Evolutionary conservation across 2,329 filamentous ascomycete species (phyloP), one percentile per base, ranked within the genome.

Genomic region (Penicillium fuscoglaucum): DNA sequence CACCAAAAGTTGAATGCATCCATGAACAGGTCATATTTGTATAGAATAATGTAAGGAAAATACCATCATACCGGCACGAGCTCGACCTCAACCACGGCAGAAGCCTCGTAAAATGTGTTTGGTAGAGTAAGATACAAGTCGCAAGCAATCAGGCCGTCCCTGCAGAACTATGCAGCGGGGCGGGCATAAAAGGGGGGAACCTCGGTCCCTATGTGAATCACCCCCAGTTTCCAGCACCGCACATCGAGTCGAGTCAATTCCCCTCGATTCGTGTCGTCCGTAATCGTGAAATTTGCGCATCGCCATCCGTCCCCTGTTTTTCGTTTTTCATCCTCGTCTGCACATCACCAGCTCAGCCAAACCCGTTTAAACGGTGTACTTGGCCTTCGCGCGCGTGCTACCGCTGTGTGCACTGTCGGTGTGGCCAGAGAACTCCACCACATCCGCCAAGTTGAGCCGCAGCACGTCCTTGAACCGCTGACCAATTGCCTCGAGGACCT

Each of bases 341-440:
- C 48, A 39, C 59, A 52, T 49, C 56, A 58, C 55, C 53, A 53
- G 57, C 61, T 60, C 57, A 61, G 12, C 15, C 39, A 31, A 28
- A 3, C 59, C n/a, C 61, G 52, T 52, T 82, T 89, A 97, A 71
- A 92, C 92, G 51, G 84, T 83, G 78, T 91, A 91, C 84, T 97
- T 99, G 70, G 95, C 90, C 84, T 96, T 98, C 57, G 95, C 95
- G 70, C 96, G 88, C 60, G 91, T 96, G 79, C 93, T 97, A 67
- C 95, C 95, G 60, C 90, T 87, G 75, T 96, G 90, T 39, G 95
- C 93, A 68, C 90, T 90, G 68, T 99, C 96, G 19, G 91, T 96
- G 80, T 99, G 95, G 60, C 95, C 95, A 21, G 91, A 96, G 80
- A 98, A 99, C 80, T 99, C 96, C 59, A 99, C 87, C 61, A 81